phyloP scores from a whole-genome alignment of 352 stramenopile species.

The Elongisporangium anandrum region DNA sequence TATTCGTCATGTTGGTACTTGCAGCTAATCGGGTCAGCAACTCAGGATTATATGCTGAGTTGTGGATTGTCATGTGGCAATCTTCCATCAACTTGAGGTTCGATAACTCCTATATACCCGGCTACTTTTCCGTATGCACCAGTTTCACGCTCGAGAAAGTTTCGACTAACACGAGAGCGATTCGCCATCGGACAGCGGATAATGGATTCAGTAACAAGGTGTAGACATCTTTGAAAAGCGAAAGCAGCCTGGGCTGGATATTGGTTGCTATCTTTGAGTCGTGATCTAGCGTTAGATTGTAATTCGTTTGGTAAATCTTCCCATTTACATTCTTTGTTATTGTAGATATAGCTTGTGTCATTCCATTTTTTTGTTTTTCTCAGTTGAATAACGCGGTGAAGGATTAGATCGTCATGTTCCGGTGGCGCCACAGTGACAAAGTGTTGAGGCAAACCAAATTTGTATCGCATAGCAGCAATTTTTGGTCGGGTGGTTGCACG shows the following conservation, averaged over 20 bases:
- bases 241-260: conserved; percentile 9
- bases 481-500: conserved; percentile 11
- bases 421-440: conserved; percentile 16
- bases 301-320: conserved; percentile 7
- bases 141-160: conserved; percentile 1
- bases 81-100: conserved; percentile 14
- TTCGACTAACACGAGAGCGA: neutral
- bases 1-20: neutral
- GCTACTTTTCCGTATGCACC: conserved; percentile 9
- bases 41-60: conserved; percentile 1
- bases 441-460: conserved; percentile 14
- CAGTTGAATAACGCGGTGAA: conserved; percentile 7
- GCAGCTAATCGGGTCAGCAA: conserved; percentile 8
- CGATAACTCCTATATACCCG: conserved; percentile 8
- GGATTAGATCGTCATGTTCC: conserved; percentile 15
- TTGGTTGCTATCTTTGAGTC: conserved; percentile 4
- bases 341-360: neutral
- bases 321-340: neutral
- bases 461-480: conserved; percentile 12
- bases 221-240: conserved; percentile 5
- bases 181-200: neutral
- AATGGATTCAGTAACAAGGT: conserved; percentile 1
- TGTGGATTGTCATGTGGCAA: conserved; percentile 14
- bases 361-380: conserved; percentile 1
- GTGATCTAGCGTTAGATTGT: neutral